Evolutionary conservation across 768 basidiomycete species (phyloP), one percentile per base, ranked within the genome.

Genomic region (Coprinopsis marcescibilis): DNA sequence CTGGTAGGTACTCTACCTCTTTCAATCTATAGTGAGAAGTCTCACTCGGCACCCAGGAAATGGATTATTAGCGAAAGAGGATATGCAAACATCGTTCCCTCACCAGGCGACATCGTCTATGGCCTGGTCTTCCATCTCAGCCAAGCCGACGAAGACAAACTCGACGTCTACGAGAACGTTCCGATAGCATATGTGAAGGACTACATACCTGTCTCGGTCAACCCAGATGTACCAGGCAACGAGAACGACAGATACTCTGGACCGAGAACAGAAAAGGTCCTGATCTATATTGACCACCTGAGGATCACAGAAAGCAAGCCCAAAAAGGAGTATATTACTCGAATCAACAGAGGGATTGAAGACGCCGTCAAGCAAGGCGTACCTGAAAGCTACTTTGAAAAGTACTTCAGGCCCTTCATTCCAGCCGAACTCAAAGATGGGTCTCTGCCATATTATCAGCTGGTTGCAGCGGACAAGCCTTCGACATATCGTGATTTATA

Each of bases 61-160:
- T 76, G 72, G 73, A 67, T 77, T 14, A 76, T 77, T 19, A 70
- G 65, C 45, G 50, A 46, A 8, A 55, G 64, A 37, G 71, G 72
- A 14, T 75, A 72, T 48, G 75, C 73, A 11, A 75, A 68, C 34
- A 57, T 77, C 44, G 53, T 72, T 14, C 66, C 66, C 7, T 73
- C 74, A 1, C 20, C 49, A 4, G 66, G 61, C 3, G 69, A 76
- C 59, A 43, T 64, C 29, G 71, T 73, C 13, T 72, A 71, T 46
- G 73, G 71, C 1, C 57, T 70, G 21, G 48, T 74, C 19, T 76
- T 70, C 54, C 64, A 67, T 29, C 60, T 77, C 29, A 70, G 57
- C n/a, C 44, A 56, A 7, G 47, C 56, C 2, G 74, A 76, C 51
- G 73, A 74, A 56, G 52, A 38, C n/a, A 55, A 35, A 15, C 64